Conservation (phyloP, 139 green algal genomes). For the Chlamydomonas sp. region DNA sequence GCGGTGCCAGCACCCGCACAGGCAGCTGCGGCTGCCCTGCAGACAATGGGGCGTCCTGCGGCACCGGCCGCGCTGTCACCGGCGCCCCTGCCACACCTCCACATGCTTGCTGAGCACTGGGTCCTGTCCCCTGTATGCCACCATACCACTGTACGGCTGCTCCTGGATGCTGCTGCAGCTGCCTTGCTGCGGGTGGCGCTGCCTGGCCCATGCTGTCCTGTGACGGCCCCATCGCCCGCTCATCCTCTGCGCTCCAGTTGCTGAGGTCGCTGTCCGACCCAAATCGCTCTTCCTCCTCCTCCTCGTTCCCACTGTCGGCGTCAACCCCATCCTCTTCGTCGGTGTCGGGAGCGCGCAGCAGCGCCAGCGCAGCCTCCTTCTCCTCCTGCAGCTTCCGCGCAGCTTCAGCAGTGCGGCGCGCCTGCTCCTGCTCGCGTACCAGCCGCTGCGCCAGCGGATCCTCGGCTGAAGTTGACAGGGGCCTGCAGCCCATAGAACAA, state of each 20-base stretch:
- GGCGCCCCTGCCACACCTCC: neutral
- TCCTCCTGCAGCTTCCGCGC: neutral
- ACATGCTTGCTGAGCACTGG: neutral
- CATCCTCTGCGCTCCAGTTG: slow-evolving; percentile 17
- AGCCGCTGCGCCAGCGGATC: neutral
- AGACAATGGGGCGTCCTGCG: neutral
- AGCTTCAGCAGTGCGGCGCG: neutral
- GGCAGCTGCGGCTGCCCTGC: neutral
- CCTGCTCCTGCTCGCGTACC: neutral
- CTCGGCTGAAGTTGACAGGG: neutral
- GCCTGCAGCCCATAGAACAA: neutral
- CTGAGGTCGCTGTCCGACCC: neutral
- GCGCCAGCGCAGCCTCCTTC: neutral
- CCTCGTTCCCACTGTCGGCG: neutral
- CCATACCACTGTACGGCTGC: too few relatives aligned
- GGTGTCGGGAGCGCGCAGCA: neutral
- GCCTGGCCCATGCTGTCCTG: neutral
- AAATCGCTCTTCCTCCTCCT: neutral
- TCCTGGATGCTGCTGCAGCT: neutral
- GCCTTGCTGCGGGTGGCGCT: neutral
- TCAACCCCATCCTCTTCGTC: neutral
- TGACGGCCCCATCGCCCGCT: neutral
- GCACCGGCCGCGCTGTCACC: neutral
- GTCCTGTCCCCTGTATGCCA: neutral
- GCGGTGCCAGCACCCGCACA: neutral